A percentile compares a stretch with the other conserved stretches of the same genome.
Conservation (phyloP, 116 monocot species). For the Phalaenopsis hybrid region DNA sequence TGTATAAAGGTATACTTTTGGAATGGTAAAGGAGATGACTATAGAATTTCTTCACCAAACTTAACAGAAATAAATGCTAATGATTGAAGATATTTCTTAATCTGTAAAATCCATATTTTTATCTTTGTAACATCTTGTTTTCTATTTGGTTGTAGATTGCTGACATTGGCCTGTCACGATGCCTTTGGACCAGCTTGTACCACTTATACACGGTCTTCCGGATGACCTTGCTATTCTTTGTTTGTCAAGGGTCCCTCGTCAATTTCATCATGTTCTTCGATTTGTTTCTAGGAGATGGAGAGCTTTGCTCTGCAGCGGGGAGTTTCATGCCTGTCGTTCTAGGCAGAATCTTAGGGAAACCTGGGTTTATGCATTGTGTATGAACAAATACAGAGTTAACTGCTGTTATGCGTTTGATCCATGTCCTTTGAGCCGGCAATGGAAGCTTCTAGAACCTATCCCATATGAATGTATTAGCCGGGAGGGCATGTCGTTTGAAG, state of each 20-base stretch:
- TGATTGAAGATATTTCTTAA: too few species aligned
- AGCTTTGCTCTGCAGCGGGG: conserved; percentile 42
- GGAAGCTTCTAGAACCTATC: conserved; percentile 32
- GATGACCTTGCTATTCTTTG: conserved; percentile 68
- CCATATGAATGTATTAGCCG: conserved; percentile 31
- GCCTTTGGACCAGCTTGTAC: conserved; percentile 11
- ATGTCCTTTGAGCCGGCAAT: conserved; percentile 20
- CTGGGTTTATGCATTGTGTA: conserved; percentile 67
- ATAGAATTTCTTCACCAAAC: too few species aligned
- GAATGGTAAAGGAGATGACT: too few species aligned
- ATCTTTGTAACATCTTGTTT: too few species aligned
- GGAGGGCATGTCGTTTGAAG: conserved; percentile 61
- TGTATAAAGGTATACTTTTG: too few species aligned
- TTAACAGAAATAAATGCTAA: too few species aligned
- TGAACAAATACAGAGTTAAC: conserved; percentile 15
- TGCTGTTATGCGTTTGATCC: conserved; percentile 55
- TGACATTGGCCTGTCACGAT: too few species aligned
- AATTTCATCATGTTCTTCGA: conserved; percentile 42
- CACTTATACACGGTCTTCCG: conserved; percentile 58
- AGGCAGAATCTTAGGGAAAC: conserved; percentile 50
- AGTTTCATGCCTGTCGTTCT: conserved; percentile 43
- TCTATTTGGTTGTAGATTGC: too few species aligned
- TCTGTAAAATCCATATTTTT: too few species aligned
- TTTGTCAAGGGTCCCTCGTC: conserved; percentile 57
- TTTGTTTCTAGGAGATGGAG: conserved; percentile 76